phyloP scores from a whole-genome alignment of 805 yeast genomes.

The Candida stauntonica region DNA sequence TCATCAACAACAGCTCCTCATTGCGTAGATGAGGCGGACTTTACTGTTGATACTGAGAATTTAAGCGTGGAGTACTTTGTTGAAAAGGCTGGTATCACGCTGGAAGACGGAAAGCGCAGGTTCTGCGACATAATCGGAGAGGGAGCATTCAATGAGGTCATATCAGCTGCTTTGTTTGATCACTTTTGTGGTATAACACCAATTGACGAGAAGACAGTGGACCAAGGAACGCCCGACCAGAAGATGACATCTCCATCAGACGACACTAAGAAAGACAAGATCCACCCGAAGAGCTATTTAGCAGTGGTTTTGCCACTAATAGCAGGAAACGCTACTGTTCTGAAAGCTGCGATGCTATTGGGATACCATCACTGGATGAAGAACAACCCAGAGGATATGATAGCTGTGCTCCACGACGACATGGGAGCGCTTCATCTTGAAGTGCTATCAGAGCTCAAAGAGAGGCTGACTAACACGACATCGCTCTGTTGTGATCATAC shows the following conservation, averaged over 20 bases:
- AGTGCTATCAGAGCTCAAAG: constrained; percentile 10
- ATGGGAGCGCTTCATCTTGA: constrained; percentile 9
- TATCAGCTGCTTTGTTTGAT: constrained; percentile 8
- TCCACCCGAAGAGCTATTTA: constrained; percentile 1
- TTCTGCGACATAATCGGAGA: constrained; percentile 11
- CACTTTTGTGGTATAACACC: constrained; percentile 11
- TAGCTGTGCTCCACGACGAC: constrained; percentile 5
- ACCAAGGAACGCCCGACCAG: constrained; percentile 6
- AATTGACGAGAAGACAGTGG: constrained; percentile 2
- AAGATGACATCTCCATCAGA: constrained; percentile 6
- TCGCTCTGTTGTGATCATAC: constrained; percentile 19
- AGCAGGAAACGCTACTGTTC: constrained; percentile 15
- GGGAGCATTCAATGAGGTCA: constrained; percentile 8
- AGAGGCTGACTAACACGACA: constrained; percentile 6
- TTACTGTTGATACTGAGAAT: constrained; percentile 1
- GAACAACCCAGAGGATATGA: constrained; percentile 6
- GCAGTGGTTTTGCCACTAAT: constrained; percentile 13
- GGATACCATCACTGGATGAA: constrained; percentile 10
- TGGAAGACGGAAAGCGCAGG: constrained; percentile 8
- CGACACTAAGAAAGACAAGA: not conserved
- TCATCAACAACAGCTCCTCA: not conserved
- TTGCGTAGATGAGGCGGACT: constrained; percentile 2
- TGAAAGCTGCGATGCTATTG: constrained; percentile 11
- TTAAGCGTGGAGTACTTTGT: constrained; percentile 9
- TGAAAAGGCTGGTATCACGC: constrained; percentile 12